phyloP scores from a whole-genome alignment of 805 yeast genomes.

The Ascoidea rubescens region DNA sequence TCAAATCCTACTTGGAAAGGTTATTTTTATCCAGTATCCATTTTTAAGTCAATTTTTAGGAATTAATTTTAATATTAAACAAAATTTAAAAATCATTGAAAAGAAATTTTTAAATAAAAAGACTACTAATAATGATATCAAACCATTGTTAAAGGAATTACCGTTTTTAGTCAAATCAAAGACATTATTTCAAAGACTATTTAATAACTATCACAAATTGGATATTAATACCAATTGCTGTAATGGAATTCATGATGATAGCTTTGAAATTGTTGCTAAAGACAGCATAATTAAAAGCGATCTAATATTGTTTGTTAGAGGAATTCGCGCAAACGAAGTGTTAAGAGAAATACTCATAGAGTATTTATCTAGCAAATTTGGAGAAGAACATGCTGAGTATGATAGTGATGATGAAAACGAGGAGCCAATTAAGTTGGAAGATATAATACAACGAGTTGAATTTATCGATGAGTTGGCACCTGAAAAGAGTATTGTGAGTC shows the following conservation, averaged over 20 bases:
- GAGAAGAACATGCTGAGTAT: not conserved
- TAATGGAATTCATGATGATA: constrained; percentile 15
- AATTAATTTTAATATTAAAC: not conserved
- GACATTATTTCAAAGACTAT: constrained; percentile 13
- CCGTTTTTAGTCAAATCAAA: not conserved
- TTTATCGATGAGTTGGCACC: constrained; percentile 16
- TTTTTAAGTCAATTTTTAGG: not conserved
- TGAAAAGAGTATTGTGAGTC: constrained; percentile 15
- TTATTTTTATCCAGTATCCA: not conserved
- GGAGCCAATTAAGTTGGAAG: constrained; percentile 4
- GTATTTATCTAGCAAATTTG: constrained; percentile 11
- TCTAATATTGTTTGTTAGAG: constrained; percentile 13
- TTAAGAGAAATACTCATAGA: constrained; percentile 15
- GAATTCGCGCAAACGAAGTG: constrained; percentile 18
- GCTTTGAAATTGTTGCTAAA: constrained; percentile 13
- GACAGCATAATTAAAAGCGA: constrained; percentile 14
- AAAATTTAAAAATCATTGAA: constrained; percentile 12
- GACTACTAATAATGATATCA: constrained; percentile 3
- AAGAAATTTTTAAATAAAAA: constrained; percentile 26
- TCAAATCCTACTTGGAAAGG: constrained; percentile 1
- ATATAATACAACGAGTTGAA: constrained; percentile 14
- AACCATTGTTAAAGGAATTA: not conserved
- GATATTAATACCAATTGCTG: constrained; percentile 12
- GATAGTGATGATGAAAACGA: not conserved
- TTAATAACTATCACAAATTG: constrained; percentile 12